A percentile compares a stretch with the other conserved stretches of the same genome.
Conservation (phyloP, 208 protist genomes). For the Leishmania guyanensis region DNA sequence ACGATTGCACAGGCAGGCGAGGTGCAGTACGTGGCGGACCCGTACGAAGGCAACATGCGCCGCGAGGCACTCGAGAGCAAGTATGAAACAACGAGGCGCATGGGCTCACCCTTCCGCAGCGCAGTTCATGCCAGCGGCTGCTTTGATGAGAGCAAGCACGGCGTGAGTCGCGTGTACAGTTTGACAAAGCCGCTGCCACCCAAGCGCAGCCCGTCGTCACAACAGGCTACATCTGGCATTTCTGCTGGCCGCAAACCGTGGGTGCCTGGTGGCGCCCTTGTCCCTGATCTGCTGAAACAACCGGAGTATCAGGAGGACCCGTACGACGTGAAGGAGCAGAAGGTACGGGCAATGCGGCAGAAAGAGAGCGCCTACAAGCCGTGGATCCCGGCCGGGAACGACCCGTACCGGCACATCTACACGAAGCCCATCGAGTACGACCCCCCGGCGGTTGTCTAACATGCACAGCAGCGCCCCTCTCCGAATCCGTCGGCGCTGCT, state of each 20-base stretch:
- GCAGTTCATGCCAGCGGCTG: constrained; percentile 65
- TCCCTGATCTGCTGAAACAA: constrained; percentile 66
- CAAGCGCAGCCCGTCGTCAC: constrained; percentile 31
- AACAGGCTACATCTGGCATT: constrained; percentile 8
- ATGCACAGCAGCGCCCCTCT: neutral
- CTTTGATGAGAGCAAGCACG: constrained; percentile 80
- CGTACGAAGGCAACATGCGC: constrained; percentile 50
- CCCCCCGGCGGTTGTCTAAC: constrained; percentile 54
- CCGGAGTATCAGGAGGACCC: constrained; percentile 92
- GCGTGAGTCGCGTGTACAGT: constrained; percentile 78
- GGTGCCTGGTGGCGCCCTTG: constrained; percentile 72
- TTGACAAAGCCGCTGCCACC: constrained; percentile 77
- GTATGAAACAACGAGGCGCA: constrained; percentile 20
- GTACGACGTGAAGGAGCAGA: constrained; percentile 84
- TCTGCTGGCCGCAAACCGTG: constrained; percentile 49
- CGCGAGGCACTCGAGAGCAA: constrained; percentile 42
- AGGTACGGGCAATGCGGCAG: constrained; percentile 53
- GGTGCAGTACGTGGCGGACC: constrained; percentile 84
- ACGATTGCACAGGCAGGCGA: constrained; percentile 79
- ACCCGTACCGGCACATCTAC: constrained; percentile 84
- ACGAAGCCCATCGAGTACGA: constrained; percentile 72
- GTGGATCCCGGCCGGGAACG: constrained; percentile 74
- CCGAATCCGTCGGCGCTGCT: neutral
- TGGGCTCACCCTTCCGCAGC: constrained; percentile 58
- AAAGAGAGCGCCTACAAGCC: constrained; percentile 72